Conservation (phyloP, 108 stramenopile genomes). For the Tribonema minus region DNA sequence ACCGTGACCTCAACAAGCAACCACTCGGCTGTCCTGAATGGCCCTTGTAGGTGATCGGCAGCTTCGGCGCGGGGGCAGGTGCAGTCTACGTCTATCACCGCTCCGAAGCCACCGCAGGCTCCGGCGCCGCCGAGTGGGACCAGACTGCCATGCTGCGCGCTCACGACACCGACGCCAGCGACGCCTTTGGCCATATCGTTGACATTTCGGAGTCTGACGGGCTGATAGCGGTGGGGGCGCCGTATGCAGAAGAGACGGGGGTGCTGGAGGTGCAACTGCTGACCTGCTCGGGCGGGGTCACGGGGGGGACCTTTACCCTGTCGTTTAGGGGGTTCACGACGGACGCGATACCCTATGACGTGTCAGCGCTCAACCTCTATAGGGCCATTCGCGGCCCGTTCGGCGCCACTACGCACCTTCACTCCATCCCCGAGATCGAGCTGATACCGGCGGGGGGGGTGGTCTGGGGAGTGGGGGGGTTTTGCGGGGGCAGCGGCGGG, state of each 20-base stretch:
- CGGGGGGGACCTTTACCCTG: conserved; percentile 56
- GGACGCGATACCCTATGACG: conserved; percentile 52
- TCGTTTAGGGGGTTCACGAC: conserved; percentile 66
- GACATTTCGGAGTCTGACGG: conserved; percentile 37
- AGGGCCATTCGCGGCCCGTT: conserved; percentile 54
- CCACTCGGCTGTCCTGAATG: no score
- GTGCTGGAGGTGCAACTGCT: conserved; percentile 57
- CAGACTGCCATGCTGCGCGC: conserved; percentile 53
- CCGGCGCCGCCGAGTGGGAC: conserved; percentile 47
- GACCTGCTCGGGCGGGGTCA: conserved; percentile 55
- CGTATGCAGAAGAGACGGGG: conserved; percentile 61
- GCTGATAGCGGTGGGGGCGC: conserved; percentile 62
- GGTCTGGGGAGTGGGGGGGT: conserved; percentile 1
- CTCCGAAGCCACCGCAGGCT: background rate
- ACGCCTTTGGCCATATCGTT: conserved; percentile 61
- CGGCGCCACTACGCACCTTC: conserved; percentile 57
- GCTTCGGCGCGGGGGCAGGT: conserved; percentile 58
- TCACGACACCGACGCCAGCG: conserved; percentile 57
- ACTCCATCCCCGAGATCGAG: conserved; percentile 53
- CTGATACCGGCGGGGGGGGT: background rate
- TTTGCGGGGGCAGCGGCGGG: conserved; percentile 19
- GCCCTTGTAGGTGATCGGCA: conserved; percentile 66
- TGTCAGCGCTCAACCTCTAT: conserved; percentile 54
- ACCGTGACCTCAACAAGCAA: no score
- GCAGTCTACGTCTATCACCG: conserved; percentile 56